These are phyloP conservation scores for Knufia fluminis DNA, from an alignment of 2,329 filamentous ascomycete species.

Conservation along the genomic window DNA sequence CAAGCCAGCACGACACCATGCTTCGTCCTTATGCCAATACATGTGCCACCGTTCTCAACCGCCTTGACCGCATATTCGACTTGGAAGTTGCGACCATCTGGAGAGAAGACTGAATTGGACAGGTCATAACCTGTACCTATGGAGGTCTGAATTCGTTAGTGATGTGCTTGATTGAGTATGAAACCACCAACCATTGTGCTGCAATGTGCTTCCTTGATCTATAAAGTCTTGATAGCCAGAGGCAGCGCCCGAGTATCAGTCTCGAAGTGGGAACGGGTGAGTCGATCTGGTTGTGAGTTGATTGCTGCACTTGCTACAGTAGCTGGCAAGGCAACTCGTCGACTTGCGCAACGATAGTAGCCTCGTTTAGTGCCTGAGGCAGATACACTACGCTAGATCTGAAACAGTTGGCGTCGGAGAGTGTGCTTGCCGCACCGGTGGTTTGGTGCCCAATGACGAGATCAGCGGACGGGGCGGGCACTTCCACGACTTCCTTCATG, in stretches of 20 bases:
- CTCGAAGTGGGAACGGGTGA: not conserved
- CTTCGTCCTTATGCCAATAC: slow-evolving; percentile 92
- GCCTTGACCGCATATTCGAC: slow-evolving; percentile 97
- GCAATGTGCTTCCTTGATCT: not conserved
- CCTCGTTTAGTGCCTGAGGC: not conserved
- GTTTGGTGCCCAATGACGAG: slow-evolving; percentile 5
- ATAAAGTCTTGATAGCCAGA: too few species aligned
- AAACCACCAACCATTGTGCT: slow-evolving; percentile 2
- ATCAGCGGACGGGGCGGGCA: not conserved
- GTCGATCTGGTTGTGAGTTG: not conserved
- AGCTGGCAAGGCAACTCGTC: not conserved
- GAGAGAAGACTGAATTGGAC: slow-evolving; percentile 98
- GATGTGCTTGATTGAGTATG: not conserved
- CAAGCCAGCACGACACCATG: slow-evolving; percentile 92
- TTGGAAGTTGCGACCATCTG: slow-evolving; percentile 97
- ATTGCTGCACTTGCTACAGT: not conserved
- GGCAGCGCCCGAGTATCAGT: too few species aligned
- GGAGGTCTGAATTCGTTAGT: slow-evolving; percentile 60
- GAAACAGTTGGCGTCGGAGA: not conserved
- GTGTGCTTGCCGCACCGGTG: not conserved
- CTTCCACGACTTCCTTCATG: not conserved
- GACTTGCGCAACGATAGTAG: not conserved
- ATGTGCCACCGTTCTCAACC: slow-evolving; percentile 94
- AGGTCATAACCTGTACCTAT: slow-evolving; percentile 99
- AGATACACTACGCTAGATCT: not conserved